Conservation (phyloP, 495 filamentous ascomycete genomes). For the Penicillium alfredii region DNA sequence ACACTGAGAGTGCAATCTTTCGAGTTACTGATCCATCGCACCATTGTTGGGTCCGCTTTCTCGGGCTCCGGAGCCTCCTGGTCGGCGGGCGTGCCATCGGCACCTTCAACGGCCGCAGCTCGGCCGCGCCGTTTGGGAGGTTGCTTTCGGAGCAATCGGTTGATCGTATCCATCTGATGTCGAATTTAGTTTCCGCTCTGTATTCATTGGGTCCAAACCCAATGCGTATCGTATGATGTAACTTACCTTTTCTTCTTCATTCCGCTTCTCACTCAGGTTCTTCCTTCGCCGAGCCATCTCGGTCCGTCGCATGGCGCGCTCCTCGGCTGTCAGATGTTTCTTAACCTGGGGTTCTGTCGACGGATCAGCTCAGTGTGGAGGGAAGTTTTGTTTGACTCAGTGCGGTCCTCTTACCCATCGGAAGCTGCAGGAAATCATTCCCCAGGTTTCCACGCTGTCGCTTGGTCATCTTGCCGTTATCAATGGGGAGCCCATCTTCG, state of each 20-base stretch:
- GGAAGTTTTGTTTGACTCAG: not conserved
- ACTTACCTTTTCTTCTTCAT: conserved; percentile 93
- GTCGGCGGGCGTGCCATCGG: conserved; percentile 45
- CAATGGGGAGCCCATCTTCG: conserved; percentile 54
- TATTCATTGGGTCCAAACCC: too few species aligned
- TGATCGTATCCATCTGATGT: conserved; percentile 88
- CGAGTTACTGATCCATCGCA: conserved; percentile 72
- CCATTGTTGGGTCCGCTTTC: conserved; percentile 61
- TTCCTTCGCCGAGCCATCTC: conserved; percentile 95
- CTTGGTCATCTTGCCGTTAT: conserved; percentile 81
- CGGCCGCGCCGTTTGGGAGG: conserved; percentile 73
- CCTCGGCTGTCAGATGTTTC: conserved; percentile 87
- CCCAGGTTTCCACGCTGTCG: conserved; percentile 71
- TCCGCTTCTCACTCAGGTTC: conserved; percentile 95
- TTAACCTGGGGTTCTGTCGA: conserved; percentile 81
- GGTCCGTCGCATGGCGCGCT: conserved; percentile 87
- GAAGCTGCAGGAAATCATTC: conserved; percentile 74
- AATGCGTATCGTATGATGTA: too few species aligned
- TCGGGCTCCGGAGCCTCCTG: conserved; percentile 49
- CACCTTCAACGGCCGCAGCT: conserved; percentile 42
- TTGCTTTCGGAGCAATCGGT: conserved; percentile 92
- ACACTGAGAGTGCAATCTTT: conserved; percentile 64
- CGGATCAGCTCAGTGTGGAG: conserved; percentile 15
- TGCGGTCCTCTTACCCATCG: conserved; percentile 55
- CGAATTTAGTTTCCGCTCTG: conserved; percentile 1